Evolutionary conservation across 208 protist species (phyloP).

Genomic region (Chromosphaera perkinsii): DNA sequence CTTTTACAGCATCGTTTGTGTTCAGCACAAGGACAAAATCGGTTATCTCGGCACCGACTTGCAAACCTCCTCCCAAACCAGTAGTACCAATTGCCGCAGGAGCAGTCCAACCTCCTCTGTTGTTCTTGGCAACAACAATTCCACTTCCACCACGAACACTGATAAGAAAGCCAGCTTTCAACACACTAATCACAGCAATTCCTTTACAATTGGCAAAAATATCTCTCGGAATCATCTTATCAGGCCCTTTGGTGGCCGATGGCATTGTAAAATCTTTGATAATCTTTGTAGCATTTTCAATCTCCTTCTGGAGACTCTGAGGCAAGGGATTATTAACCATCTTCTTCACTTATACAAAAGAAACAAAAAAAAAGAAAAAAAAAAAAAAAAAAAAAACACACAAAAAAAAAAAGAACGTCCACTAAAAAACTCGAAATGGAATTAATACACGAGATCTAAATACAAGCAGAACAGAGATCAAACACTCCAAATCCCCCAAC

Average conservation of each 20-base stretch:
- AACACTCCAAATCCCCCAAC: too few relatives aligned
- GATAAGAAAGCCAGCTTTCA: slow-evolving; percentile 31
- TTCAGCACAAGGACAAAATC: slow-evolving; percentile 36
- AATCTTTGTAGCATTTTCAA: neutral
- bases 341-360: too few relatives aligned
- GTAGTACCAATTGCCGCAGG: slow-evolving; percentile 27
- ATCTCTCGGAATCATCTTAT: neutral
- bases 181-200: slow-evolving; percentile 30
- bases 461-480: too few relatives aligned
- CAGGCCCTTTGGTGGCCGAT: neutral
- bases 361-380: too few relatives aligned
- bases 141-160: slow-evolving; percentile 26
- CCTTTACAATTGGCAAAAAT: slow-evolving; percentile 16
- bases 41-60: slow-evolving; percentile 35
- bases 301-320: slow-evolving; percentile 7
- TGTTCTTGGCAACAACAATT: slow-evolving; percentile 19
- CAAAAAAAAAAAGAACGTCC: too few relatives aligned
- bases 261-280: neutral
- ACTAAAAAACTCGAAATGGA: too few relatives aligned
- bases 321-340: slow-evolving; percentile 17
- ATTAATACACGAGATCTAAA: too few relatives aligned
- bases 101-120: slow-evolving; percentile 21
- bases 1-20: slow-evolving; percentile 23
- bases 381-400: too few relatives aligned
- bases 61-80: slow-evolving; percentile 21